Evolutionary conservation across 352 stramenopile genomes (phyloP).

Genomic region (Phytopythium chamaehyphon): DNA sequence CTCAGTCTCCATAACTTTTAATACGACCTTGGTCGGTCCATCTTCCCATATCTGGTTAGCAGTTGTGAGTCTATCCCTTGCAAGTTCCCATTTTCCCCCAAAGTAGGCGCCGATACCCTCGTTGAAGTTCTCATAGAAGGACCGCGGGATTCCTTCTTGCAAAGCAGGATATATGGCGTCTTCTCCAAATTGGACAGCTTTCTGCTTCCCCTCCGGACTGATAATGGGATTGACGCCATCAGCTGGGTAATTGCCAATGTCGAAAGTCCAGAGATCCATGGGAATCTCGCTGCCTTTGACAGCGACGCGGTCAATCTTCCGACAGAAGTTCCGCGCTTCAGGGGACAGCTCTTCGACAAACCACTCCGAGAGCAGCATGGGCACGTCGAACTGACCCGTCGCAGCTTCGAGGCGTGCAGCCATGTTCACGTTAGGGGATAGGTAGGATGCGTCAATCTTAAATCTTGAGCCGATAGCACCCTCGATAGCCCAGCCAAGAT

Average conservation of each 20-base stretch:
- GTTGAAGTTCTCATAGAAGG: constrained; percentile 92
- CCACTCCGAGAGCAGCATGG: constrained; percentile 93
- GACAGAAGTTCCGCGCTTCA: constrained; percentile 79
- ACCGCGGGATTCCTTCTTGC: constrained; percentile 70
- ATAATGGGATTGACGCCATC: constrained; percentile 53
- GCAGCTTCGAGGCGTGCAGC: constrained; percentile 94
- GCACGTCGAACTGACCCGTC: constrained; percentile 94
- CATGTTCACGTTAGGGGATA: constrained; percentile 98
- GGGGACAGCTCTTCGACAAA: constrained; percentile 93
- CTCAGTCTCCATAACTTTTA: constrained; percentile 88
- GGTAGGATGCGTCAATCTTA: constrained; percentile 98
- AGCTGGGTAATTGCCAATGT: constrained; percentile 81
- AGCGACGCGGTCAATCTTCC: constrained; percentile 95
- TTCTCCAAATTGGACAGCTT: constrained; percentile 74
- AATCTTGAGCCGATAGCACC: constrained; percentile 96
- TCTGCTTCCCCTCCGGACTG: constrained; percentile 58
- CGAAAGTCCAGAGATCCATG: constrained; percentile 93
- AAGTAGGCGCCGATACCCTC: constrained; percentile 93
- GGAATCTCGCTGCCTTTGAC: constrained; percentile 96
- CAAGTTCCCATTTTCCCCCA: constrained; percentile 88
- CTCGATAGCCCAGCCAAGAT: constrained; percentile 98
- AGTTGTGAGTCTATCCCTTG: constrained; percentile 72
- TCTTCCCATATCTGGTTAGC: constrained; percentile 92
- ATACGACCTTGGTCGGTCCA: constrained; percentile 88
- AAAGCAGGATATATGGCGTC: constrained; percentile 71